Base-by-base conservation (phyloP, 495 filamentous ascomycete species). In the Friedmanniomyces simplex region DNA sequence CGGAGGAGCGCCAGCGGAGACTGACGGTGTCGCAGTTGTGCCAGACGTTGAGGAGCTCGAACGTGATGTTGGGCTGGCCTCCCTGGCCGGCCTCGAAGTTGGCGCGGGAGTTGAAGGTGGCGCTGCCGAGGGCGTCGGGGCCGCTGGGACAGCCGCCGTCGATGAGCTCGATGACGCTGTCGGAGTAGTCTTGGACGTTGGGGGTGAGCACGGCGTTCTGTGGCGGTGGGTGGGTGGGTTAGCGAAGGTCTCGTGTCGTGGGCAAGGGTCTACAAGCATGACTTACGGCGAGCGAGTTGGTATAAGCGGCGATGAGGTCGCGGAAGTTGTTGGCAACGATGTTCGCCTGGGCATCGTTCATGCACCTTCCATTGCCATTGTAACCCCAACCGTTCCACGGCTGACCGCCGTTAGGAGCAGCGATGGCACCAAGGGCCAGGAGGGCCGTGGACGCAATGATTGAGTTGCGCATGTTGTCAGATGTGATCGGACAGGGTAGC, bases 21-120 rank as follows among this genome's bases (percentile, higher is more conserved):
- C 32, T 61, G 26, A 61, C 52, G 18, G 26, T 10, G 14, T 61
- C 30, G 58, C 58, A 61, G 41, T 26, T 57, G 45, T 47, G 45
- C 41, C 45, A 61, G 32, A 58, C 47, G 28, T 59, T 51, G 18
- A 61, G 48, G 22, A 58, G 28, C 1, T 51, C 28, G 59, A 61
- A 61, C 5, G 54, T 37, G 34, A 61, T 52, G 32, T 57, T 57
- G 8, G 55, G 45, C 41, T 61, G 55, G n/a, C 24, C 25, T 1
- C 55, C 59, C 42, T 61, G 59, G 24, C 53, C 55, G 3, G 54
- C 30, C 34, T 51, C 36, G 34, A 58, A 61, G 11, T 6, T 28
- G 16, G 43, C 32, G 14, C 24, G 51, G 21, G 59, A 57, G 34
- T 2, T 14, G 47, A 57, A 61, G 10, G 59, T 61, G 1, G 53